These are phyloP conservation scores for Cadophora sp. DNA, from an alignment of 2,329 filamentous ascomycete species.

Conservation along the genomic window DNA sequence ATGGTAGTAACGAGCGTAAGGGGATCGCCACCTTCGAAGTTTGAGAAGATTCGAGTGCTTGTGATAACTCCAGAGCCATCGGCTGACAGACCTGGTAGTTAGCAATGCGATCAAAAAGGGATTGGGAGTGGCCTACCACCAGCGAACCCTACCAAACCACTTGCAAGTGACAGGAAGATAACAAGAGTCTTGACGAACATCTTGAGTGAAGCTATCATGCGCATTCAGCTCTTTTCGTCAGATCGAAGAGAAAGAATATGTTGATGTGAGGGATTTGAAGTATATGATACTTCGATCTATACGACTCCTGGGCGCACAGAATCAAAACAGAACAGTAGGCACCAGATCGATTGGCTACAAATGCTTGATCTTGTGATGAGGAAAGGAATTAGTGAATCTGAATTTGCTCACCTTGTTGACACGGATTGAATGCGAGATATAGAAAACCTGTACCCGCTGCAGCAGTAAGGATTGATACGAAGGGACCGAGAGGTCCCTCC, in stretches of 20 bases:
- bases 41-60: not conserved
- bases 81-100: not conserved
- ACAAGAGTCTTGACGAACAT: constrained; percentile 5
- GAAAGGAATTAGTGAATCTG: not conserved
- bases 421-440: not conserved
- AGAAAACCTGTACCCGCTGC: not conserved
- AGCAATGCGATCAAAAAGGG: not conserved
- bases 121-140: not conserved
- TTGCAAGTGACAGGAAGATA: not conserved
- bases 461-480: not conserved
- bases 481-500: not conserved
- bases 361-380: not conserved
- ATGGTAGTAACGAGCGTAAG: constrained; percentile 2
- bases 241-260: not conserved
- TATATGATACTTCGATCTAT: not conserved
- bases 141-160: not conserved
- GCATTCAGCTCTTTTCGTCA: not conserved
- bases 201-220: not conserved
- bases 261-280: not conserved
- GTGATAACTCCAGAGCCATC: not conserved
- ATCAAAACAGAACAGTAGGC: not conserved
- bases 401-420: not conserved
- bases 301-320: not conserved
- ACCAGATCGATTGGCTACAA: not conserved
- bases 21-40: not conserved